Conservation (phyloP, 1,284 basidiomycete genomes). For the Neonothopanus nambi region DNA sequence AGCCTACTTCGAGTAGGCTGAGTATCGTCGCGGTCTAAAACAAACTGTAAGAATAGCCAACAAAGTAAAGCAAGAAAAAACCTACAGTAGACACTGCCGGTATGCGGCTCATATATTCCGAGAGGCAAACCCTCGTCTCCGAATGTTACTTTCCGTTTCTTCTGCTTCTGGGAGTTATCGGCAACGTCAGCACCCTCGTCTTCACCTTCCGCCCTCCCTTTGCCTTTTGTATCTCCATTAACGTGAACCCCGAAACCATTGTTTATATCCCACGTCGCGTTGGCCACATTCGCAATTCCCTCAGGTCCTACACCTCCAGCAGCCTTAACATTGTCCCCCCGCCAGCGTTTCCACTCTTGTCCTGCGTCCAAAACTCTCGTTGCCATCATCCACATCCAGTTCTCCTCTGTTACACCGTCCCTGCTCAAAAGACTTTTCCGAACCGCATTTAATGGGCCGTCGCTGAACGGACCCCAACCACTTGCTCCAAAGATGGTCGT, state of each 20-base stretch:
- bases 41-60: slow-evolving; percentile 11
- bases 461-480: slow-evolving; percentile 83
- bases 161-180: slow-evolving; percentile 19
- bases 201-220: slow-evolving; percentile 20
- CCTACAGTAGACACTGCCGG: slow-evolving; percentile 68
- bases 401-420: slow-evolving; percentile 79
- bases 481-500: slow-evolving; percentile 84
- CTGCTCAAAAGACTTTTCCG: slow-evolving; percentile 69
- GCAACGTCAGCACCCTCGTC: slow-evolving; percentile 24
- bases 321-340: slow-evolving; percentile 54
- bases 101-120: slow-evolving; percentile 76
- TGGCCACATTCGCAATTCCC: slow-evolving; percentile 8
- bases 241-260: slow-evolving; percentile 22
- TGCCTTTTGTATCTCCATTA: slow-evolving; percentile 22
- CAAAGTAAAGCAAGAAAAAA: slow-evolving; percentile 17
- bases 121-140: slow-evolving; percentile 34
- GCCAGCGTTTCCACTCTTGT: slow-evolving; percentile 60
- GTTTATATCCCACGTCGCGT: slow-evolving; percentile 14
- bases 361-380: slow-evolving; percentile 63
- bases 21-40: slow-evolving; percentile 65
- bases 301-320: slow-evolving; percentile 34
- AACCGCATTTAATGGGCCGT: slow-evolving; percentile 78
- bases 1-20: slow-evolving; percentile 68
- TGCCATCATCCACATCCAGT: slow-evolving; percentile 87
- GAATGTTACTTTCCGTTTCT: slow-evolving; percentile 33